Evolutionary conservation across 441 rosid genomes (phyloP).

Genomic region (Cnidoscolus chayamansa): DNA sequence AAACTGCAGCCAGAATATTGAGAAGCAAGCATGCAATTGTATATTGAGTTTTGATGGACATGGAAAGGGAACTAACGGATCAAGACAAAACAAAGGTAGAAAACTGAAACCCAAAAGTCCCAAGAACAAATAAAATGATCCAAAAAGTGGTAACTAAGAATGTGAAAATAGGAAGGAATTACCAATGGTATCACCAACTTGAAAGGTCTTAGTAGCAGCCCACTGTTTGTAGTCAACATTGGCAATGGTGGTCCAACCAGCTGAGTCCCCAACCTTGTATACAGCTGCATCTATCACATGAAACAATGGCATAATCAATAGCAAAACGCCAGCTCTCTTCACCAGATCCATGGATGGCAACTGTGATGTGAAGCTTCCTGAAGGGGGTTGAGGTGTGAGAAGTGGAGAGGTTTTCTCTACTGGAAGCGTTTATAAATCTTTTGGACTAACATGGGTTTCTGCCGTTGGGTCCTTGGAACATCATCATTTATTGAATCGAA

Average conservation of each 20-base stretch:
- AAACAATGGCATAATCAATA: conserved; percentile 16
- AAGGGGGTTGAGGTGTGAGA: background rate
- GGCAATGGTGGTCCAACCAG: conserved; percentile 91
- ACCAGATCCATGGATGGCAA: conserved; percentile 27
- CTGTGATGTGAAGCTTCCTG: background rate
- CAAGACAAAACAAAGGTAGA: background rate
- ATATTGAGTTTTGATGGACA: background rate
- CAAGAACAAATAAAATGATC: background rate
- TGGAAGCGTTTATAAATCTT: conserved; percentile 21
- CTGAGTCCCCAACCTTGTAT: conserved; percentile 78
- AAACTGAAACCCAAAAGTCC: background rate
- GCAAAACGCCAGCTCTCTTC: conserved; percentile 22
- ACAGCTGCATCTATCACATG: conserved; percentile 43
- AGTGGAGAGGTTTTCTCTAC: conserved; percentile 7
- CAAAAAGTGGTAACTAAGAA: background rate
- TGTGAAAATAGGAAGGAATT: no score
- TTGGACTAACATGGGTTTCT: background rate
- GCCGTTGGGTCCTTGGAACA: background rate
- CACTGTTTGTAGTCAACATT: conserved; percentile 77
- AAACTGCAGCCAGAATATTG: no score
- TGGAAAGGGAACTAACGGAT: background rate
- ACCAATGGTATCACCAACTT: conserved; percentile 68
- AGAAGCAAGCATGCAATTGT: background rate
- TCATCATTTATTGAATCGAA: background rate
- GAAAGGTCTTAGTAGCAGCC: conserved; percentile 70